Conservation (phyloP, 495 filamentous ascomycete species). For the Paragyromitra xinjiangensis region DNA sequence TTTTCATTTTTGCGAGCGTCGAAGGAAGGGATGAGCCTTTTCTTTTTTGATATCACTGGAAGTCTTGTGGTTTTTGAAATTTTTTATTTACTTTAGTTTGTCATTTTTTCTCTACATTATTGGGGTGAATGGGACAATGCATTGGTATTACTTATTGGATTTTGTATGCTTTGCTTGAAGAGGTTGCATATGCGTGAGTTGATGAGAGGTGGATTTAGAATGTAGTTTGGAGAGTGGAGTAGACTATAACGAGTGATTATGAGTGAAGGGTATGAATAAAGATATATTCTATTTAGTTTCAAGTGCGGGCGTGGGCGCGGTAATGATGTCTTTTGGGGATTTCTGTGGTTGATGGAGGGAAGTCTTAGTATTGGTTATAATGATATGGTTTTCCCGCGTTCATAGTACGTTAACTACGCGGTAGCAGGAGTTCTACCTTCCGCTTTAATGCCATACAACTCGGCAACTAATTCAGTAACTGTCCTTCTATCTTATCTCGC, state of each 20-base stretch:
- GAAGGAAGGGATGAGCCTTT: neutral
- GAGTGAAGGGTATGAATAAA: conserved; percentile 6
- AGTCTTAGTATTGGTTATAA: too few relatives aligned
- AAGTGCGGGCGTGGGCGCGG: neutral
- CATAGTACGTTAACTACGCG: too few relatives aligned
- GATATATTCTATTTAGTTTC: conserved; percentile 8
- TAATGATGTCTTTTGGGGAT: too few relatives aligned
- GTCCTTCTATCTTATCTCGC: too few relatives aligned
- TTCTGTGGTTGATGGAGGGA: too few relatives aligned
- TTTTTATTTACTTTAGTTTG: conserved; percentile 3
- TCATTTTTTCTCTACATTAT: conserved; percentile 8
- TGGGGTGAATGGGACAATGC: conserved; percentile 11
- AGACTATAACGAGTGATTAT: conserved; percentile 4
- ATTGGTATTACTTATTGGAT: conserved; percentile 15
- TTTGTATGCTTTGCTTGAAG: neutral
- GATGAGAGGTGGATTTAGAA: neutral
- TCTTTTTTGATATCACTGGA: neutral
- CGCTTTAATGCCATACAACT: too few relatives aligned
- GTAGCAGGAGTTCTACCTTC: too few relatives aligned
- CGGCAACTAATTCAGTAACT: too few relatives aligned
- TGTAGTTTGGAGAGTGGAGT: neutral
- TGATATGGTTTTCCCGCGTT: too few relatives aligned
- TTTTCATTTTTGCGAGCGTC: conserved; percentile 19
- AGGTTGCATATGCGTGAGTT: neutral
- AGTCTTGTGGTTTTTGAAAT: neutral